Conservation (phyloP, 129 eudicot species). For the Flaveria robusta region DNA sequence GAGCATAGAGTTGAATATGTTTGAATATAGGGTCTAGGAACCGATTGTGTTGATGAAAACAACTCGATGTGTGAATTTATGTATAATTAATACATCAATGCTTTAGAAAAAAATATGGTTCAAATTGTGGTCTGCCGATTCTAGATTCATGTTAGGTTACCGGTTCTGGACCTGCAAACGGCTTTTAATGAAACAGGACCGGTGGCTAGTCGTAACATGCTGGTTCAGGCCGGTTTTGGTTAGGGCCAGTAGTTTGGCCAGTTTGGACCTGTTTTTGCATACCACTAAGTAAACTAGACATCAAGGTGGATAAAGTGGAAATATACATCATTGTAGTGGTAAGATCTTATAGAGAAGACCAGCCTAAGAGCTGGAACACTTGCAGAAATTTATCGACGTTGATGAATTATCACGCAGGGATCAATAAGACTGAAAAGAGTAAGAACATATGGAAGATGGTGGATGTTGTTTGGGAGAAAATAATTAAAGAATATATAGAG, state of each 20-base stretch:
- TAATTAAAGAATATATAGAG: background rate
- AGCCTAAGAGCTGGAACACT: background rate
- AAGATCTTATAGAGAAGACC: slow-evolving; percentile 11
- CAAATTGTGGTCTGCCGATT: background rate
- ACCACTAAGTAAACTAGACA: slow-evolving; percentile 5
- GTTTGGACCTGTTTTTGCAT: slow-evolving; percentile 4
- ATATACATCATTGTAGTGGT: slow-evolving; percentile 11
- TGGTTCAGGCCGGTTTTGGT: background rate
- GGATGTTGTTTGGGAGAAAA: background rate
- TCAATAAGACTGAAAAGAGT: background rate
- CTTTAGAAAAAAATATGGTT: background rate
- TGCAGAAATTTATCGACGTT: slow-evolving; percentile 1
- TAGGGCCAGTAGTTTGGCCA: background rate
- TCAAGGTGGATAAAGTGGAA: slow-evolving; percentile 25
- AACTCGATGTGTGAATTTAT: background rate
- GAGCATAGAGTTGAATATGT: background rate
- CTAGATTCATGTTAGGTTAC: background rate
- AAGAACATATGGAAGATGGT: slow-evolving; percentile 16
- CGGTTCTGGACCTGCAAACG: background rate
- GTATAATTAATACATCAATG: background rate
- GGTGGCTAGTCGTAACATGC: background rate
- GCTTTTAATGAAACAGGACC: background rate
- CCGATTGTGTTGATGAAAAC: background rate
- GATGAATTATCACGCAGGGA: slow-evolving; percentile 14
- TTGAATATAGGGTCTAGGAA: background rate